Evolutionary conservation across 2,329 filamentous ascomycete species (phyloP), one percentile per base, ranked within the genome.

Genomic region (Lachnellula occidentalis): DNA sequence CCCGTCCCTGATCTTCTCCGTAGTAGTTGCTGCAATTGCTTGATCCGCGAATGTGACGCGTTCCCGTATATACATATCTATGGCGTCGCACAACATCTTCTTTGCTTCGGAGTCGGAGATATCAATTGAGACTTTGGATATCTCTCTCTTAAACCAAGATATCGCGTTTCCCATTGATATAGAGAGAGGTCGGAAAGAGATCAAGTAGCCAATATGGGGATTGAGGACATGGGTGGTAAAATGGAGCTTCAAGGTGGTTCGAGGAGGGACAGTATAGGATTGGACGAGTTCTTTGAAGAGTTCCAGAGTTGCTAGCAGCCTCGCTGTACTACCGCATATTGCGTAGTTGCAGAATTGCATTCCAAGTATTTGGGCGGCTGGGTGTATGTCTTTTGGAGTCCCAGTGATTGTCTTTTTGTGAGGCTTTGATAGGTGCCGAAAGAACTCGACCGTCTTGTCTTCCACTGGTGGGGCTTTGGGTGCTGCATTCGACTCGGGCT

Each of bases 101-200:
- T 96, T 96, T 24, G 92, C 92, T 47, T 89, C 84, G 19, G 82
- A 75, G 69, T 99, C 92, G 31, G 89, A 84, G 1, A 87, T 82
- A 63, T 92, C 88, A 41, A 92, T 90, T 65, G 96, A 91, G 55
- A 96, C 86, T 64, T 90, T 90, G 65, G 90, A 88, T 68, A 99
- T 92, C 66, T 90, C 84, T 47, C 96, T 83, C 76, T 99, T 99
- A 48, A 99, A 80, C 79, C 91, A 92, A 52, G 94, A 84, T 68
- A 99, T 95, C 36, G 91, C 91, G 70, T 97, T 99, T 57, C 94
- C 94, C 86, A 97, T 96, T 58, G 90, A 90, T 72, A 96, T 94
- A 62, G 90, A 95, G 73, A 99, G 88, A 34, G 94, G 92, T n/a
- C 94, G 86, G 68, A 92, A 96, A 62, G 90, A 90, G 57, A 90